Evolutionary conservation across 1,139 yeast species (phyloP), one percentile per base, ranked within the genome.

Genomic region (Geotrichum bryndzae): DNA sequence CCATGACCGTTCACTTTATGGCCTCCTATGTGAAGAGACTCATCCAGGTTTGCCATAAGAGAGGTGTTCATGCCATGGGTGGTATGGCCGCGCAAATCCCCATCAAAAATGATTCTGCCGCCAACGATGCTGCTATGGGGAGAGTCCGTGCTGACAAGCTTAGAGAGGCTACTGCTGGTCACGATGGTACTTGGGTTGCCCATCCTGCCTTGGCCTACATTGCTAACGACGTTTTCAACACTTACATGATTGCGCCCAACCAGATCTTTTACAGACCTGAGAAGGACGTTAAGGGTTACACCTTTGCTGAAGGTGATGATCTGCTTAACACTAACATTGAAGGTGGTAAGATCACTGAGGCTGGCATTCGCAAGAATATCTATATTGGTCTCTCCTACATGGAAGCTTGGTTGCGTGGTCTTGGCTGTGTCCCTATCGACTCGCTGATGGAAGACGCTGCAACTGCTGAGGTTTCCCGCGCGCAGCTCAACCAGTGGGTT

Each of bases 51-150:
- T 84, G 89, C 74, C 91, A 86, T 76, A 81, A 80, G 74, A 82
- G 90, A 70, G 86, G 85, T 68, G 90, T 86, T 51, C 88, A 84
- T 73, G 92, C 90, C 53, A 84, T 86, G 82, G 91, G 91, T 65
- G 91, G 91, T 66, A 86, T 86, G 91, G 90, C 90, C 66, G 91
- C 90, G 18, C 89, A 85, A 76, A 86, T 86, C 68, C 90, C 91
- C 62, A 85, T 85, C 74, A 86, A 86, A 77, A 79, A 81, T 64
- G 90, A 86, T 70, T 78, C 81, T 59, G 81, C 77, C 64, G 84
- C 86, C 68, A 86, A 86, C 77, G 78, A 77, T 68, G 78, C 77
- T 61, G 90, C 89, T 53, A 83, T 86, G 83, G 85, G 82, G 67
- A 84, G 84, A 67, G 90, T 86, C 61, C 80, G 83, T 67, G 83